Conservation (phyloP, 179 eudicot species). For the Spergularia azorica region DNA sequence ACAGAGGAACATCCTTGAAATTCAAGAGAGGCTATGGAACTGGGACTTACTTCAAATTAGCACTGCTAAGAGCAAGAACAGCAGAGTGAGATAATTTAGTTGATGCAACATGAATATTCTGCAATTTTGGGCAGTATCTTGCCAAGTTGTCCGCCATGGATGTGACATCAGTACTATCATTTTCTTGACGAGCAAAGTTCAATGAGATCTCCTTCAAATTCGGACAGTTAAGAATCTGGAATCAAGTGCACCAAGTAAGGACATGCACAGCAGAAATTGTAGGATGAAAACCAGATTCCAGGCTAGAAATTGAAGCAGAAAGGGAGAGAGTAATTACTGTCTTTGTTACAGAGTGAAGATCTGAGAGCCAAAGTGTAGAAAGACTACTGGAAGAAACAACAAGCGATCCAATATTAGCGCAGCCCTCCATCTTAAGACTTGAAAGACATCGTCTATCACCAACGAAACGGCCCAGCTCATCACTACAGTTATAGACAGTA, state of each 20-base stretch:
- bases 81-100: constrained; percentile 64
- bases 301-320: background rate
- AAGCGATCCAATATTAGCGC: constrained; percentile 69
- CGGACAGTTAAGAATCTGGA: constrained; percentile 79
- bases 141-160: constrained; percentile 71
- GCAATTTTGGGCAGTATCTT: constrained; percentile 75
- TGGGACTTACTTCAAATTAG: constrained; percentile 68
- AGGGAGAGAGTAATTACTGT: constrained; percentile 49
- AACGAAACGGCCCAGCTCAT: constrained; percentile 88
- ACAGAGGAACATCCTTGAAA: background rate
- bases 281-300: constrained; percentile 12
- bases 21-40: background rate
- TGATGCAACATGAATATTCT: constrained; percentile 81
- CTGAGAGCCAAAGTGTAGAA: constrained; percentile 86
- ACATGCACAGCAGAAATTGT: constrained; percentile 4
- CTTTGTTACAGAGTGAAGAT: constrained; percentile 80
- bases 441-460: constrained; percentile 78
- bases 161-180: constrained; percentile 70
- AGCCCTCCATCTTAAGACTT: constrained; percentile 91
- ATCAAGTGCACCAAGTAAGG: constrained; percentile 16
- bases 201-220: constrained; percentile 76
- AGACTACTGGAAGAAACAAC: constrained; percentile 56
- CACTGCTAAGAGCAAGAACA: constrained; percentile 80
- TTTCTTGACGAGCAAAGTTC: constrained; percentile 69
- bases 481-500: constrained; percentile 48